A percentile compares a stretch with the other conserved stretches of the same genome.
Conservation (phyloP, 1,139 yeast species). For the Pneumocystis wakefieldiae region DNA sequence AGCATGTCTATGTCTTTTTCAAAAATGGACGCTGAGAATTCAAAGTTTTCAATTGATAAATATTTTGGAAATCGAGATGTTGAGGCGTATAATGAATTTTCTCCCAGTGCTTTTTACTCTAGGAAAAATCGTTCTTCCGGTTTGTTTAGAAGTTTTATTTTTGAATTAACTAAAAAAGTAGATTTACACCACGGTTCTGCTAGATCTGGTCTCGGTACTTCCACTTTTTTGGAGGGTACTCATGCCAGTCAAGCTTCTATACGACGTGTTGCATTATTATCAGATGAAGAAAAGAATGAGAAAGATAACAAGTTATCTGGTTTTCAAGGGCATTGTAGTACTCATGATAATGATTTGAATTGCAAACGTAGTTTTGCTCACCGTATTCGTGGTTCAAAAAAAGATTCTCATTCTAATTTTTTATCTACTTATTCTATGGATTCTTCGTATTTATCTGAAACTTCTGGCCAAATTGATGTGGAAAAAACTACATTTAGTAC, state of each 20-base stretch:
- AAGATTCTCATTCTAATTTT: not conserved
- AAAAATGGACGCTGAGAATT: constrained; percentile 22
- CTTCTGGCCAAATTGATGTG: not conserved
- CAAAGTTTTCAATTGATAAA: constrained; percentile 14
- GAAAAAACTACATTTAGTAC: not conserved
- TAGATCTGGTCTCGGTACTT: constrained; percentile 74
- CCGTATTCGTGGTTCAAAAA: not conserved
- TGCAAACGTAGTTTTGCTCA: not conserved
- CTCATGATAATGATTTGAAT: not conserved
- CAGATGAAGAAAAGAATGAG: not conserved
- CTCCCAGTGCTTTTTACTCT: constrained; percentile 4
- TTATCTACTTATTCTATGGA: not conserved
- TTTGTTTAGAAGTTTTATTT: constrained; percentile 17
- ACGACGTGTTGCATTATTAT: not conserved
- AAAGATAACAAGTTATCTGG: not conserved
- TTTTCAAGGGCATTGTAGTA: not conserved
- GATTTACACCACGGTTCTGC: constrained; percentile 69
- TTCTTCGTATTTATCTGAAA: not conserved
- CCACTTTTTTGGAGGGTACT: constrained; percentile 90
- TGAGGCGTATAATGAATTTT: constrained; percentile 22
- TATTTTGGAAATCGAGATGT: constrained; percentile 24
- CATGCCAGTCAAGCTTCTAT: constrained; percentile 42
- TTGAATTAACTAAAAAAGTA: constrained; percentile 57
- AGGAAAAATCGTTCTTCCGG: not conserved
- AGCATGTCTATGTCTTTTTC: constrained; percentile 77